Conservation (phyloP, 805 yeast species). For the Clavispora santaluciae region DNA sequence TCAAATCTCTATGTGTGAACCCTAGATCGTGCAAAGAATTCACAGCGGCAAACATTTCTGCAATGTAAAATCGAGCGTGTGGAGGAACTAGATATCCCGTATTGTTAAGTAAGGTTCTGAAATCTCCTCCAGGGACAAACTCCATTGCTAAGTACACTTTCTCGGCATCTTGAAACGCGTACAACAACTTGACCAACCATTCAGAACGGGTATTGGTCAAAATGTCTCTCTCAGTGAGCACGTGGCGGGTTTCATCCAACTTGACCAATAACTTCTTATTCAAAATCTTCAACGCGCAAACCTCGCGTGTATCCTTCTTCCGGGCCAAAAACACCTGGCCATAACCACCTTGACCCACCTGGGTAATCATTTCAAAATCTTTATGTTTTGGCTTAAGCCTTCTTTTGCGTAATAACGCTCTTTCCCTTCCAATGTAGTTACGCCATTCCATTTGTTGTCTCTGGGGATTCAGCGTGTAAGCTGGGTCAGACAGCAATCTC, state of each 20-base stretch:
- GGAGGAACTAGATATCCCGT: constrained; percentile 91
- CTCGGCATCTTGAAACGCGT: constrained; percentile 91
- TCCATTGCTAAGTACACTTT: constrained; percentile 96
- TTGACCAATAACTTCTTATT: constrained; percentile 82
- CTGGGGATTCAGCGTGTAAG: constrained; percentile 28
- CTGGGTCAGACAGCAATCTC: constrained; percentile 49
- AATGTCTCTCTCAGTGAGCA: constrained; percentile 92
- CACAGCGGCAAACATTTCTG: constrained; percentile 95
- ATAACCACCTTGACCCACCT: constrained; percentile 99
- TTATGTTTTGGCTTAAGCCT: constrained; percentile 89
- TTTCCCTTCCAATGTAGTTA: constrained; percentile 76
- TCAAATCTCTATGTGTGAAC: constrained; percentile 93
- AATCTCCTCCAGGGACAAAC: constrained; percentile 99
- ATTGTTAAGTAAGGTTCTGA: constrained; percentile 87
- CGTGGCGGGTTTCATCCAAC: constrained; percentile 93
- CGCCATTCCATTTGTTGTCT: constrained; percentile 55
- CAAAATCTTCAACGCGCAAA: constrained; percentile 90
- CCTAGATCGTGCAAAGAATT: constrained; percentile 93
- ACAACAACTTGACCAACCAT: constrained; percentile 90
- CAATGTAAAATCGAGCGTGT: constrained; percentile 90
- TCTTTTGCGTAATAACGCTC: constrained; percentile 79
- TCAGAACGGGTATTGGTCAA: constrained; percentile 92
- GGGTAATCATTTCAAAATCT: constrained; percentile 94
- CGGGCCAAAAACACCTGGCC: constrained; percentile 97
- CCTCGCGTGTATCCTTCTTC: constrained; percentile 89